phyloP scores from a whole-genome alignment of 2,329 filamentous ascomycete species.

The Colletotrichum tamarilloi region DNA sequence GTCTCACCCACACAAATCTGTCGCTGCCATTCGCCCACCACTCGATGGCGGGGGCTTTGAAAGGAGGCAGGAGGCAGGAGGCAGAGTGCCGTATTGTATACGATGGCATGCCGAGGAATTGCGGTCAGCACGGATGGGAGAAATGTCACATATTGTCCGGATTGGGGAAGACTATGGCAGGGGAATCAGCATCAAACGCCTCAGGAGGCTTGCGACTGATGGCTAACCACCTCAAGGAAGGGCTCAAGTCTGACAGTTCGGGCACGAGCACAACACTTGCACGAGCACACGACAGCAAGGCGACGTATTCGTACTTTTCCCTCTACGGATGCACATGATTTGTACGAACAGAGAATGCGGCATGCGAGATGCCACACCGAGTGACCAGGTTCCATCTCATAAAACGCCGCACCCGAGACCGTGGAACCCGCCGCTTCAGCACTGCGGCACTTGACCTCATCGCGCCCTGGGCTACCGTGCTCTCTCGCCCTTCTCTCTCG shows the following conservation, averaged over 20 bases:
- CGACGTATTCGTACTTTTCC: not conserved
- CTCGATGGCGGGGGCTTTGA: not conserved
- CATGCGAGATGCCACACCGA: conserved; percentile 3
- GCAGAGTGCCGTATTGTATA: not conserved
- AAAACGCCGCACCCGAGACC: conserved; percentile 27
- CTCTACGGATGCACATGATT: too few relatives aligned
- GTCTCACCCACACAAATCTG: not conserved
- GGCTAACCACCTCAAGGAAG: not conserved
- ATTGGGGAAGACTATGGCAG: not conserved
- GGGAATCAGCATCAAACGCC: not conserved
- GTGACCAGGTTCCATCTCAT: conserved; percentile 17
- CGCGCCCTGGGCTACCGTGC: not conserved
- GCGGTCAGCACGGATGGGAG: not conserved
- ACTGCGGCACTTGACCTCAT: conserved; percentile 26
- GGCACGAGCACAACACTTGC: conserved; percentile 7
- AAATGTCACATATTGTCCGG: not conserved
- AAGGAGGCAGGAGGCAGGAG: not conserved
- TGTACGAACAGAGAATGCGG: too few relatives aligned
- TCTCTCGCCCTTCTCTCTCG: not conserved
- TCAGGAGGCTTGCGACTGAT: not conserved
- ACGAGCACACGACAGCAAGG: not conserved
- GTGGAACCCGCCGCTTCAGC: conserved; percentile 7
- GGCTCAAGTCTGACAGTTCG: not conserved
- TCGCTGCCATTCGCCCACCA: not conserved
- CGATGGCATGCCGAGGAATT: not conserved